These are phyloP conservation scores for Calonectria honghensis DNA, from an alignment of 2,329 filamentous ascomycete genomes.

Conservation along the genomic window DNA sequence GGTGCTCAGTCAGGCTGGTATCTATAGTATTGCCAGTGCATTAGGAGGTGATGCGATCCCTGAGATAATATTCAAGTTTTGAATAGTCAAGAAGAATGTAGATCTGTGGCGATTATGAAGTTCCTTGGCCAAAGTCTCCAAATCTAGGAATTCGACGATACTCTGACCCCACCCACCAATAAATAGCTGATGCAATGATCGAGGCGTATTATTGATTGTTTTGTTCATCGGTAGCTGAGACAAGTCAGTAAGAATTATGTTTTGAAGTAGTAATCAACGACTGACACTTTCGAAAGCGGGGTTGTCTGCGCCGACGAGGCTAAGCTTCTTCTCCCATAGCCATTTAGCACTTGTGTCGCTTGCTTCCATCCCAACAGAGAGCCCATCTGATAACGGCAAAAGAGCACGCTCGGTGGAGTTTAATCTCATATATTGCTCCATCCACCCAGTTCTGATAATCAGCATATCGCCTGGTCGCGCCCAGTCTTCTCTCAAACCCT, in stretches of 20 bases:
- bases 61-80: background rate
- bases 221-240: background rate
- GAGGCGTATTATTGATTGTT: background rate
- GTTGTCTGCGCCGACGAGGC: constrained; percentile 11
- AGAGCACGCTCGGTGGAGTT: background rate
- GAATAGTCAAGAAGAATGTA: background rate
- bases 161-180: constrained; percentile 6
- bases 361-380: background rate
- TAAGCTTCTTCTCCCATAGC: constrained; percentile 8
- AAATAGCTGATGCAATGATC: constrained; percentile 9
- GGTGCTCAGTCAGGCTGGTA: background rate
- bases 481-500: background rate
- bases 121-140: background rate
- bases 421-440: background rate
- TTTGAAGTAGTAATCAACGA: background rate
- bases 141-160: background rate
- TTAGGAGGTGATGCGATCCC: background rate
- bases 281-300: constrained; percentile 10
- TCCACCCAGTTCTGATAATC: constrained; percentile 2
- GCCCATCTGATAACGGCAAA: background rate
- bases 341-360: constrained; percentile 10
- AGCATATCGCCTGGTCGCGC: constrained; percentile 10
- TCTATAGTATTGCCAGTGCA: background rate
- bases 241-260: background rate
- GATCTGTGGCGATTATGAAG: background rate